Evolutionary conservation across 1,284 basidiomycete genomes (phyloP), one percentile per base, ranked within the genome.

Genomic region (Rhodotorula sp.): DNA sequence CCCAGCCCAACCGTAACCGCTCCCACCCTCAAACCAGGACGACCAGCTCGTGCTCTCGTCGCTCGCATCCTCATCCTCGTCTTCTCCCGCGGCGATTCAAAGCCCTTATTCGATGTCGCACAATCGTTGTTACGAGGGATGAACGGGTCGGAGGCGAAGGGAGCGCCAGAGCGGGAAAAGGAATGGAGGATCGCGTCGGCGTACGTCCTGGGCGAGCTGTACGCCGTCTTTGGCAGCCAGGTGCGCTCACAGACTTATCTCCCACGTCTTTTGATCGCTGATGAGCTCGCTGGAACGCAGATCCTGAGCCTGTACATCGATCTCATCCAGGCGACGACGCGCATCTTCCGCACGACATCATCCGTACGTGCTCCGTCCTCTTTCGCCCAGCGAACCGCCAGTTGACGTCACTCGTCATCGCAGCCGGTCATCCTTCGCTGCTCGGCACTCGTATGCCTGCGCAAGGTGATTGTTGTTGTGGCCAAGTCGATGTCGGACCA

Each of bases 261-360:
- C n/a, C n/a, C n/a, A n/a, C n/a, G n/a, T n/a, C n/a, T n/a, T n/a
- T n/a, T n/a, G n/a, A n/a, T 22, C 20, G 24, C 20, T 15, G 20
- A 59, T 72, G 67, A 62, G 68, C 24, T 0, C 1, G 4, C 10
- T 20, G 4, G 56, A 8, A n/a, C n/a, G 27, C 75, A 96, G 89
- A 89, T 94, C 79, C 97, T 96, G 94, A 95, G 92, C 0, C 89
- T 93, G 76, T 90, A 94, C 87, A 85, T 89, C 55, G 94, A 97
- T 78, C 90, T 94, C 48, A 83, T 86, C 27, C 82, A 84, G 1
- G 82, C 87, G 0, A 84, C 87, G 0, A 79, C 90, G 59, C 90
- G 88, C 79, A 86, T 87, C 0, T 84, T 86, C 71, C 81, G 81
- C 64, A 88, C 86, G 70, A 86, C 87, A 20, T 92, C 90, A 49